These are phyloP conservation scores for Nemania sp. DNA, from an alignment of 2,329 filamentous ascomycete genomes.

Conservation along the genomic window DNA sequence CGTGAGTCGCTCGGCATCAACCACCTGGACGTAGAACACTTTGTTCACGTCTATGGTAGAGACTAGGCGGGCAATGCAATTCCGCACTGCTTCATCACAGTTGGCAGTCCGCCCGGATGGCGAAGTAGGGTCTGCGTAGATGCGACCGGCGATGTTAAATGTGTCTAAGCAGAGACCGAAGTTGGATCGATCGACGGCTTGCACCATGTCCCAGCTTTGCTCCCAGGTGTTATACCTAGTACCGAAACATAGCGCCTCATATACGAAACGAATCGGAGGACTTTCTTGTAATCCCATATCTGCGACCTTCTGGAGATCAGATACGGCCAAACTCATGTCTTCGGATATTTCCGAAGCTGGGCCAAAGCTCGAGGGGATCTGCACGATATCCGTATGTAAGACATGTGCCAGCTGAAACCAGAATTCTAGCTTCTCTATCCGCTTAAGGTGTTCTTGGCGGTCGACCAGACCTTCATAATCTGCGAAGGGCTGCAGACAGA, in stretches of 20 bases:
- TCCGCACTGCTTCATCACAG: constrained; percentile 57
- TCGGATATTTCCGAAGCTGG: constrained; percentile 48
- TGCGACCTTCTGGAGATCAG: constrained; percentile 66
- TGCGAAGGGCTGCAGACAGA: constrained; percentile 76
- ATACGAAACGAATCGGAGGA: constrained; percentile 68
- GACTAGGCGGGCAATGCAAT: constrained; percentile 59
- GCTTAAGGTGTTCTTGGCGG: constrained; percentile 56
- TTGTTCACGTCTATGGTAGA: constrained; percentile 61
- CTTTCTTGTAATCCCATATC: constrained; percentile 64
- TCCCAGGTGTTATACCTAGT: constrained; percentile 74
- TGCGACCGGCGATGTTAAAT: constrained; percentile 73
- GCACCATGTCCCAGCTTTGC: constrained; percentile 68
- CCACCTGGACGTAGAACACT: constrained; percentile 76
- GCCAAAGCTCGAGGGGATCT: constrained; percentile 74
- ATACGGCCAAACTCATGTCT: constrained; percentile 58
- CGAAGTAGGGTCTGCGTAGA: constrained; percentile 69
- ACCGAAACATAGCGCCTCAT: constrained; percentile 74
- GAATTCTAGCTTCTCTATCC: constrained; percentile 64
- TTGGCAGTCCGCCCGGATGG: constrained; percentile 53
- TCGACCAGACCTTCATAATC: constrained; percentile 76
- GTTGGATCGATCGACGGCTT: constrained; percentile 66
- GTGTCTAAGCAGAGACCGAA: constrained; percentile 79
- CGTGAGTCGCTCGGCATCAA: constrained; percentile 68
- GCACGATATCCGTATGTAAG: constrained; percentile 71
- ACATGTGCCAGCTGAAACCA: constrained; percentile 70